These are phyloP conservation scores for Pseudogymnoascus sp. DNA, from an alignment of 2,329 filamentous ascomycete genomes.

Conservation along the genomic window DNA sequence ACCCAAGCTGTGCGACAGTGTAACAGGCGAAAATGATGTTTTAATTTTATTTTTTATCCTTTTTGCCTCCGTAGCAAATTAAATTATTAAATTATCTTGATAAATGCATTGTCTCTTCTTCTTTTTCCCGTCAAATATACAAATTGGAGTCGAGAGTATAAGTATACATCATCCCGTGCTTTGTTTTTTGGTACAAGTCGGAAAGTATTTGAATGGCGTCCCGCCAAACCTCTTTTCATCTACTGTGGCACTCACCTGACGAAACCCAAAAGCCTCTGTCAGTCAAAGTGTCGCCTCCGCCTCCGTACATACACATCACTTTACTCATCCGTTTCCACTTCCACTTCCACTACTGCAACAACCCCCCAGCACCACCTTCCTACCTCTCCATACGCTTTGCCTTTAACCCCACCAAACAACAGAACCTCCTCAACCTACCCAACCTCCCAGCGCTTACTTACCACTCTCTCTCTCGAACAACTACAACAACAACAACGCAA, in stretches of 20 bases:
- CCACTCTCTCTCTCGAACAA: background rate
- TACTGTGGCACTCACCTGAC: background rate
- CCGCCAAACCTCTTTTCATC: slow-evolving; percentile 3
- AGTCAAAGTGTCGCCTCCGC: slow-evolving; percentile 2
- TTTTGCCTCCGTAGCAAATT: background rate
- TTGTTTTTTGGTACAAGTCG: background rate
- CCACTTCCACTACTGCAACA: too few relatives aligned
- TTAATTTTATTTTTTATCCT: background rate
- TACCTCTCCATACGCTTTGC: background rate
- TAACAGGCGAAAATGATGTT: background rate
- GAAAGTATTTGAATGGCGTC: slow-evolving; percentile 6
- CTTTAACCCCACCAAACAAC: background rate
- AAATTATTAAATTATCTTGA: background rate
- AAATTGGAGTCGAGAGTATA: background rate
- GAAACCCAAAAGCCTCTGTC: background rate
- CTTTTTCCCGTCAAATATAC: background rate
- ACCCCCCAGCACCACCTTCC: background rate
- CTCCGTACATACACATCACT: background rate
- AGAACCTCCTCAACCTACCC: background rate
- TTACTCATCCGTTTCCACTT: background rate
- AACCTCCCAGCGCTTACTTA: background rate
- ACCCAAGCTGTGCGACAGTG: background rate
- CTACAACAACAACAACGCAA: background rate
- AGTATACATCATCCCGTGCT: background rate
- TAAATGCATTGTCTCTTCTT: background rate